Evolutionary conservation across 176 grass and related monocot species (phyloP).

Genomic region (Oropetium thomaeum): DNA sequence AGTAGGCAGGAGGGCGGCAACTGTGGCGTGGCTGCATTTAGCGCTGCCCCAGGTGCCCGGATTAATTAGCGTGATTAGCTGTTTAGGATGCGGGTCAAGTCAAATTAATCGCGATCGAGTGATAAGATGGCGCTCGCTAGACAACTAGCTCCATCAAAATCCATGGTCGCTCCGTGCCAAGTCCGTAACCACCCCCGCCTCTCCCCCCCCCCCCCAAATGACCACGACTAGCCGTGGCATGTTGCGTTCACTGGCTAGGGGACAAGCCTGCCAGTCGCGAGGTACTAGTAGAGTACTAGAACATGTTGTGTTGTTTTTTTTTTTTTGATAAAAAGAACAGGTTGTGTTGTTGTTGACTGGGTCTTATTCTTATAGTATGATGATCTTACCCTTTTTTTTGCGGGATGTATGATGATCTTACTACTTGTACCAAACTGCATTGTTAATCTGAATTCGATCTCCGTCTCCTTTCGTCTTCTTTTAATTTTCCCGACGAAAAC

Average conservation of each 20-base stretch:
- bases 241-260: constrained; percentile 4
- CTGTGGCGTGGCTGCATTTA: constrained; percentile 1
- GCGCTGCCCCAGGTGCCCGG: no score
- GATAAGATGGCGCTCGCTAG: background rate
- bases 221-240: background rate
- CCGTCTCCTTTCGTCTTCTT: background rate
- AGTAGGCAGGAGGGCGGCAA: background rate
- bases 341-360: no score
- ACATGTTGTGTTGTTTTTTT: background rate
- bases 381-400: no score
- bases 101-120: background rate
- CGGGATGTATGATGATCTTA: no score
- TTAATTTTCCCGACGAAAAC: background rate
- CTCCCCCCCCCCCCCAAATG: no score
- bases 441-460: background rate
- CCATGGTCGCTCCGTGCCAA: constrained; percentile 9
- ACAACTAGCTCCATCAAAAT: background rate
- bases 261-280: no score
- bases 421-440: background rate
- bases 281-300: background rate
- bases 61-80: constrained; percentile 1
- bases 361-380: background rate
- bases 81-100: background rate
- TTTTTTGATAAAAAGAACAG: no score
- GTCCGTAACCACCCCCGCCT: no score